These are phyloP conservation scores for Wickerhamiella azymoides DNA, from an alignment of 805 yeast genomes.

Conservation along the genomic window DNA sequence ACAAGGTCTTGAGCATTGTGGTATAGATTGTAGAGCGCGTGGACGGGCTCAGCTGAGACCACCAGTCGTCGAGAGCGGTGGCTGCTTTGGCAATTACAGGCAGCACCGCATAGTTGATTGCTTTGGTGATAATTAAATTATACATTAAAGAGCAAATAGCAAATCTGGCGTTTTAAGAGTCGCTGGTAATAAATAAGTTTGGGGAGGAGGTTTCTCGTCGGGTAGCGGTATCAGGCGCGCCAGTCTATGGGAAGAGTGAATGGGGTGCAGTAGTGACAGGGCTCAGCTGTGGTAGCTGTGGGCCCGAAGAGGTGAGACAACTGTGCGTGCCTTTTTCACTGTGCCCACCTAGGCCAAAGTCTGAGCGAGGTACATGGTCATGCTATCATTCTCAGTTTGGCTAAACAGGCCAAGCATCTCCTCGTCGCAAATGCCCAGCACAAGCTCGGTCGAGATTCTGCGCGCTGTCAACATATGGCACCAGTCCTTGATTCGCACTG, in stretches of 20 bases:
- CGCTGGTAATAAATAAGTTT: too few relatives aligned
- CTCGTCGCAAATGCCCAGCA: conserved; percentile 2
- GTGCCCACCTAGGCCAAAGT: not conserved
- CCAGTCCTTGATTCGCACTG: conserved; percentile 6
- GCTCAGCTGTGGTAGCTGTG: too few relatives aligned
- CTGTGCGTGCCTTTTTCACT: too few relatives aligned
- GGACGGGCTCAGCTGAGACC: conserved; percentile 4
- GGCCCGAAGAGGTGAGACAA: too few relatives aligned
- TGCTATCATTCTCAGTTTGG: not conserved
- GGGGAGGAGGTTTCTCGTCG: too few relatives aligned
- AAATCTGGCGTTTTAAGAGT: too few relatives aligned
- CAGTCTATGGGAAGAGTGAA: too few relatives aligned
- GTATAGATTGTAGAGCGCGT: conserved; percentile 1
- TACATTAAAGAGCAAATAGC: not conserved
- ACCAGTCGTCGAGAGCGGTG: not conserved
- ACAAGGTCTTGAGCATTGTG: not conserved
- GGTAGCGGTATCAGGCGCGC: too few relatives aligned
- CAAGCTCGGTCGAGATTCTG: not conserved
- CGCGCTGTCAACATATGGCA: not conserved
- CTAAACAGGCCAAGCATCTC: conserved; percentile 4
- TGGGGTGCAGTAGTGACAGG: too few relatives aligned
- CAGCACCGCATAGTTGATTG: conserved; percentile 9
- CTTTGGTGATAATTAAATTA: conserved; percentile 2
- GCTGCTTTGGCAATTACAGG: conserved; percentile 3
- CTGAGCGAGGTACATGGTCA: conserved; percentile 1